These are phyloP conservation scores for Vitis cinerea DNA, from an alignment of 164 flowering plant species.

Conservation along the genomic window DNA sequence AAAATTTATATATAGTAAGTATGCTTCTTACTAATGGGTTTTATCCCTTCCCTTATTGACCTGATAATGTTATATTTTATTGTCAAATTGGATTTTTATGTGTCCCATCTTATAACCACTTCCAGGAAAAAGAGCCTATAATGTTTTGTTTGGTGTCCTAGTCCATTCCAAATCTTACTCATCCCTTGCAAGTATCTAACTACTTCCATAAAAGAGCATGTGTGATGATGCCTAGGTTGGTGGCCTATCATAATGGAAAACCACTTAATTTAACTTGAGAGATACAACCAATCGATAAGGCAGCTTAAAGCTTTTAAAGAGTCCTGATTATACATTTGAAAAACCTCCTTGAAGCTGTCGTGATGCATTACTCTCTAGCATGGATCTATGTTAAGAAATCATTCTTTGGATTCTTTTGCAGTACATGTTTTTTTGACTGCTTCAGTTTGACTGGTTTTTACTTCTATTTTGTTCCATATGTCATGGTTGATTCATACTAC, in stretches of 20 bases:
- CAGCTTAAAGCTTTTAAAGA: background rate
- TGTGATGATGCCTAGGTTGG: background rate
- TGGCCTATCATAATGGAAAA: background rate
- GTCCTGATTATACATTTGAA: background rate
- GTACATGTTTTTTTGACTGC: background rate
- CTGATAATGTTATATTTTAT: slow-evolving; percentile 3
- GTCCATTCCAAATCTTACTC: slow-evolving; percentile 1
- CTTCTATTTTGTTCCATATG: background rate
- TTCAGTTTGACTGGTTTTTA: background rate
- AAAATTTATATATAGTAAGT: background rate
- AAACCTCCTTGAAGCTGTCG: background rate
- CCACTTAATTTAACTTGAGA: background rate
- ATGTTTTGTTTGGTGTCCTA: background rate
- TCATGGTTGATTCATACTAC: too few species aligned
- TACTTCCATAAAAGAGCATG: background rate
- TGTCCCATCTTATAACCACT: slow-evolving; percentile 7
- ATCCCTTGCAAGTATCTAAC: background rate
- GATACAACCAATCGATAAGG: background rate
- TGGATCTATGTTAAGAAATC: background rate
- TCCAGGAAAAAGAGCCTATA: slow-evolving; percentile 3
- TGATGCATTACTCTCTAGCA: background rate
- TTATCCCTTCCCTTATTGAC: slow-evolving; percentile 1
- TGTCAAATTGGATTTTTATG: slow-evolving; percentile 9
- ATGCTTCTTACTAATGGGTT: background rate
- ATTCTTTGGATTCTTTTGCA: background rate